Percentiles rank a stretch among this genome's conserved stretches.
phyloP scores from a whole-genome alignment of 768 basidiomycete species.

The Boletus pseudo-olivaceus region DNA sequence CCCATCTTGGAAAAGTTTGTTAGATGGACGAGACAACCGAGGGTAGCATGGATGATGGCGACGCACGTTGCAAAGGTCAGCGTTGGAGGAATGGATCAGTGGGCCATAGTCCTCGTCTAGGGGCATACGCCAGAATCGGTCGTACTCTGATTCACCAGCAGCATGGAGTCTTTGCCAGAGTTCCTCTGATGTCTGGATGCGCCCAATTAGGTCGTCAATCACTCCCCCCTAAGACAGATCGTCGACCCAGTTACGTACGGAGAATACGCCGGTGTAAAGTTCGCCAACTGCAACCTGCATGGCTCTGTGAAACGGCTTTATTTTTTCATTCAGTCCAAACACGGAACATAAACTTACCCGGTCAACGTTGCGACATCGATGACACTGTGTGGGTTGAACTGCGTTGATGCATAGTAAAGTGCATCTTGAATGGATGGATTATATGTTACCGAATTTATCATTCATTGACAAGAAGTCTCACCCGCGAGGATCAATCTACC shows the following conservation, averaged over 20 bases:
- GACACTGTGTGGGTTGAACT: constrained; percentile 76
- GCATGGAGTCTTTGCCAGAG: constrained; percentile 68
- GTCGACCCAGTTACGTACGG: constrained; percentile 38
- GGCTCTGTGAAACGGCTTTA: constrained; percentile 45
- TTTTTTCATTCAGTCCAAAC: not conserved
- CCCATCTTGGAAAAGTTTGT: constrained; percentile 47
- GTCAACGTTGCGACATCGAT: constrained; percentile 89
- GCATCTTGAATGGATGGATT: constrained; percentile 50
- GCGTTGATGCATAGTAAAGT: constrained; percentile 74
- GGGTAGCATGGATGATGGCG: not conserved
- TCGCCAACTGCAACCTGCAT: constrained; percentile 74
- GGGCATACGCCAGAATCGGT: constrained; percentile 89
- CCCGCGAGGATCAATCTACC: constrained; percentile 74
- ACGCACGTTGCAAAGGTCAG: constrained; percentile 67
- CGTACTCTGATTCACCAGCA: constrained; percentile 72
- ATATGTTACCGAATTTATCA: not conserved
- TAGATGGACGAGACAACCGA: not conserved
- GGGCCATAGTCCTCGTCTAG: constrained; percentile 77
- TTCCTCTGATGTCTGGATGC: constrained; percentile 58
- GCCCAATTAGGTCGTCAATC: not conserved
- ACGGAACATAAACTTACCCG: constrained; percentile 42
- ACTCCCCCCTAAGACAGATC: no score
- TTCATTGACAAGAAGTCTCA: constrained; percentile 24
- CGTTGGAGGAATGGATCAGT: constrained; percentile 75
- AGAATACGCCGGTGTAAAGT: constrained; percentile 74